Base-by-base conservation (phyloP, 176 grass and related monocot species). In the Triticum monococcum region DNA sequence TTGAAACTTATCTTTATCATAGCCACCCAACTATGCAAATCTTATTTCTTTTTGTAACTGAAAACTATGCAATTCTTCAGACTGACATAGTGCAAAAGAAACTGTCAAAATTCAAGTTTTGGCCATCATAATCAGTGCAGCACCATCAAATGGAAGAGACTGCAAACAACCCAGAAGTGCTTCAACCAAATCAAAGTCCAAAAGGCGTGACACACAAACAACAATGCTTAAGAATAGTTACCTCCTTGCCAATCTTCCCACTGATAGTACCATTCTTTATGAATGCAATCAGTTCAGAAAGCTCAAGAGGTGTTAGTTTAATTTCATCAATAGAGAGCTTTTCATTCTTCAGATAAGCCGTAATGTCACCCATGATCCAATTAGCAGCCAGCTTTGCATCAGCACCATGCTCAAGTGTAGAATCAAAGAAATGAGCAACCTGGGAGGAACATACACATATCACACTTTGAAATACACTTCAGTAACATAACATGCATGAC, bases 201-300 rank as follows among this genome's bases (percentile, higher is more conserved):
- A 45, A 74, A 14, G 40, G 71, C 38, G 7, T 46, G 25, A 16
- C 22, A 48, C 41, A 48, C 71, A 46, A 37, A 54, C 11, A 26
- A 74, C 3, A 16, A 8, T 40, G 66, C 40, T 68, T 65, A 81
- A 77, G 35, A 52, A 74, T 68, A 61, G 8, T 71, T 87, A 92
- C 94, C 97, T 96, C 93, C 88, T 98, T 98, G 64, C 85, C 97
- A 25, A 98, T 98, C 80, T 98, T 98, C 64, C 97, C 97, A 50
- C 94, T 98, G 81, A 98, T 98, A 85, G 82, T 98, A 79, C 90
- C 92, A 20, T 92, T 88, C 90, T 89, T 96, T 83, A 98, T 96
- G 78, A 85, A 94, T 35, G 90, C 66, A 5, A 96, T 98, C 50
- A 96, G 72, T 84, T 96, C 94, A 88, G 80, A 93, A 72, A 91